A percentile compares a stretch with the other conserved stretches of the same genome.
These are phyloP conservation scores for Ogataea degrootiae DNA, from an alignment of 805 yeast genomes.

Conservation along the genomic window DNA sequence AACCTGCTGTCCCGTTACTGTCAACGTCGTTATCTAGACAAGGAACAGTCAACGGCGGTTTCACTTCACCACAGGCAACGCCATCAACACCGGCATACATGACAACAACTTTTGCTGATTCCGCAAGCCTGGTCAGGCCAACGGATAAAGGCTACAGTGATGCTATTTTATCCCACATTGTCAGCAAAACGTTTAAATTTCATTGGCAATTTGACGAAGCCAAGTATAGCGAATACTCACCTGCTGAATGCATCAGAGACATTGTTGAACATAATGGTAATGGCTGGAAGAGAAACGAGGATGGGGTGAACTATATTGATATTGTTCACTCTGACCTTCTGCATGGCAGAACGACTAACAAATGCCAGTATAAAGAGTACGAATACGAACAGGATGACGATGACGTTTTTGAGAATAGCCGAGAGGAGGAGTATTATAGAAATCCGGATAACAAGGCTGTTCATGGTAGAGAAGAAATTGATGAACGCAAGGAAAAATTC, in stretches of 20 bases:
- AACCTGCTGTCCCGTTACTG: too few species aligned
- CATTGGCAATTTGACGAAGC: constrained; percentile 26
- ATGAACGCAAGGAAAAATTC: constrained; percentile 3
- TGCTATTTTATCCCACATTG: constrained; percentile 15
- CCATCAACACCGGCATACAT: not conserved
- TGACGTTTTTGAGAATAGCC: not conserved
- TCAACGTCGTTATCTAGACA: not conserved
- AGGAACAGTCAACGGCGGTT: not conserved
- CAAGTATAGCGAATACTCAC: constrained; percentile 45
- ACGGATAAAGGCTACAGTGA: not conserved
- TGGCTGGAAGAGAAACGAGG: constrained; percentile 56
- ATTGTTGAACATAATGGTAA: constrained; percentile 61
- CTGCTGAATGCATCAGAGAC: constrained; percentile 70
- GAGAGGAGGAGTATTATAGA: not conserved
- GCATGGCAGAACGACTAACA: too few species aligned
- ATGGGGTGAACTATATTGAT: constrained; percentile 38
- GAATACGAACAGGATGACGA: not conserved
- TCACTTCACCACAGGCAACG: not conserved
- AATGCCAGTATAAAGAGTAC: constrained; percentile 1
- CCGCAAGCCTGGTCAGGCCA: not conserved
- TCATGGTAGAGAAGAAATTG: not conserved
- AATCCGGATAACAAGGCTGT: not conserved
- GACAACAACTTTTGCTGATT: not conserved
- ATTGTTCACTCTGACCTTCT: constrained; percentile 20
- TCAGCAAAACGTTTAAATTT: constrained; percentile 28